Evolutionary conservation across 768 basidiomycete genomes (phyloP).

Genomic region (Hygrocybe punicea): DNA sequence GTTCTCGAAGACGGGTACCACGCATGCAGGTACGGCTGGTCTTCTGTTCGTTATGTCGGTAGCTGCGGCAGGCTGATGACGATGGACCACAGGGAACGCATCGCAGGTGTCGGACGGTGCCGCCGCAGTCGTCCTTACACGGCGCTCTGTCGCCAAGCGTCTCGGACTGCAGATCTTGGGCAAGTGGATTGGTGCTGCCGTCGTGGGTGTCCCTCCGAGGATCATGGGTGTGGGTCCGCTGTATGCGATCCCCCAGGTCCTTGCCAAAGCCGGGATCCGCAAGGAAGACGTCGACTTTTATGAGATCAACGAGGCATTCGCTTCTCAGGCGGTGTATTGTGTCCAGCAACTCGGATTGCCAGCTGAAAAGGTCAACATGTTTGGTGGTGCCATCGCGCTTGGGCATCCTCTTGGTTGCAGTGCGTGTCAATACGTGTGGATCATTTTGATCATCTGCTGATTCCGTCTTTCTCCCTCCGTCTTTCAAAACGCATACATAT

Average conservation of each 20-base stretch:
- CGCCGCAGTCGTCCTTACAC: slow-evolving; percentile 80
- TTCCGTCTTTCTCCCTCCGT: background rate
- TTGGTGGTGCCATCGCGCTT: slow-evolving; percentile 86
- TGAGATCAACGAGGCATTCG: slow-evolving; percentile 92
- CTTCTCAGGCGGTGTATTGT: slow-evolving; percentile 74
- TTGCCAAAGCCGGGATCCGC: slow-evolving; percentile 62
- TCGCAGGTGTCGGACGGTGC: slow-evolving; percentile 92
- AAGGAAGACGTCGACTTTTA: slow-evolving; percentile 80
- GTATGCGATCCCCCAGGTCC: slow-evolving; percentile 75
- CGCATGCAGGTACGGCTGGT: slow-evolving; percentile 58
- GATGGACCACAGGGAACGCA: slow-evolving; percentile 55
- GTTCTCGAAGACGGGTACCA: slow-evolving; percentile 70
- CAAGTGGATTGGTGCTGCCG: slow-evolving; percentile 71
- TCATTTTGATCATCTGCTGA: background rate
- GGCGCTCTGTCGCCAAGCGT: slow-evolving; percentile 74
- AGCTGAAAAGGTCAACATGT: slow-evolving; percentile 76
- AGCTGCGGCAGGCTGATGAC: background rate
- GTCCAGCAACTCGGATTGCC: slow-evolving; percentile 68
- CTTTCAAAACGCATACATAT: background rate
- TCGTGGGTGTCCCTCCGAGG: slow-evolving; percentile 78
- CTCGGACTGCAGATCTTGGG: slow-evolving; percentile 84
- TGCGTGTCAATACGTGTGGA: slow-evolving; percentile 36
- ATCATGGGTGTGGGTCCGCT: slow-evolving; percentile 94
- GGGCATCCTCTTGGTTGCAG: slow-evolving; percentile 87
- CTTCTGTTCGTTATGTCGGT: background rate